phyloP scores from a whole-genome alignment of 192 early-diverging fungal species.

The Podochytrium sp. region DNA sequence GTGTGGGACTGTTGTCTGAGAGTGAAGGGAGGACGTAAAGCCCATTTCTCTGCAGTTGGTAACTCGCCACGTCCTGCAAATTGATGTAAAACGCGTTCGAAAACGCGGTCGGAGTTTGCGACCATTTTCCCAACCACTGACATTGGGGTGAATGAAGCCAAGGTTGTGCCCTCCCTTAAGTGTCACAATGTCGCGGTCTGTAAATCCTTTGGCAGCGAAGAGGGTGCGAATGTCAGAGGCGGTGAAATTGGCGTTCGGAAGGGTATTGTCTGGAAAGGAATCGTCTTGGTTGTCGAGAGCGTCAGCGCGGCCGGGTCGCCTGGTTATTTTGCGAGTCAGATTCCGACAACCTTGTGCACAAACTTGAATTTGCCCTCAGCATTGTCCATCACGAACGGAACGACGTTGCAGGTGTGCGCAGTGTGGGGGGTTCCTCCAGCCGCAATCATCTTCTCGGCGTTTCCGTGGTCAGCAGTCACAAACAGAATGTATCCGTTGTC shows the following conservation, averaged over 20 bases:
- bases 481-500: slow-evolving; percentile 86
- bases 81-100: neutral
- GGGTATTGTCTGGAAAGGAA: neutral
- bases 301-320: slow-evolving; percentile 27
- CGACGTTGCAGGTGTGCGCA: slow-evolving; percentile 89
- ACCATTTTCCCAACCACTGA: neutral
- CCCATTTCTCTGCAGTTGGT: neutral
- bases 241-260: slow-evolving; percentile 27
- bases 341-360: slow-evolving; percentile 47
- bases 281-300: slow-evolving; percentile 44
- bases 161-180: slow-evolving; percentile 72
- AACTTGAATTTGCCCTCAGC: slow-evolving; percentile 55
- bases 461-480: slow-evolving; percentile 98
- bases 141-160: slow-evolving; percentile 61
- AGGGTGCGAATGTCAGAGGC: slow-evolving; percentile 52
- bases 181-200: slow-evolving; percentile 73
- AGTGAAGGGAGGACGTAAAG: too few relatives aligned
- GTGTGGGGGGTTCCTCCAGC: slow-evolving; percentile 90
- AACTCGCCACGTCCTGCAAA: neutral
- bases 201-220: slow-evolving; percentile 66
- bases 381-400: slow-evolving; percentile 91
- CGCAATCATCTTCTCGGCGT: slow-evolving; percentile 97
- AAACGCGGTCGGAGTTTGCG: neutral
- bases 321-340: too few relatives aligned
- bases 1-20: neutral